Conservation (phyloP, 495 filamentous ascomycete genomes). For the Jackrogersella minutella region DNA sequence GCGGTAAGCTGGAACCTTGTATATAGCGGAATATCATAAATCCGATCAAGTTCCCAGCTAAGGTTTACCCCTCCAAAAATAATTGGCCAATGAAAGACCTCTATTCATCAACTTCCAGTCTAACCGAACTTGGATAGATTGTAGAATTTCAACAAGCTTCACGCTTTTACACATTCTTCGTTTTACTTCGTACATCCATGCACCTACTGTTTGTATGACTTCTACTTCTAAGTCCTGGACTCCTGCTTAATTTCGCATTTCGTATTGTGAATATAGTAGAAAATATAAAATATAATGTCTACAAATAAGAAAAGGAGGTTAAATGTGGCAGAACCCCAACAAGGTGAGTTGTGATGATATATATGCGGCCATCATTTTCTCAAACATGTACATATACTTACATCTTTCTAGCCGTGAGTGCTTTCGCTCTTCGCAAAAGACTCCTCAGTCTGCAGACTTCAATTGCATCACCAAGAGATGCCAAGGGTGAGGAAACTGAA, state of each 20-base stretch:
- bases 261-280: too few relatives aligned
- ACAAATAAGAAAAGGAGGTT: constrained; percentile 55
- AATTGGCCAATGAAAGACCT: not conserved
- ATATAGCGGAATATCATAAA: not conserved
- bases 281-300: constrained; percentile 47
- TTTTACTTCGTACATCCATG: not conserved
- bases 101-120: not conserved
- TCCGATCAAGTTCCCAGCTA: constrained; percentile 7
- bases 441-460: constrained; percentile 41
- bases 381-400: not conserved
- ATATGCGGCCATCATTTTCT: not conserved
- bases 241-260: too few relatives aligned
- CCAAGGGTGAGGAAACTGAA: not conserved
- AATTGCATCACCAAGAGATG: not conserved
- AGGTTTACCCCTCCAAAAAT: not conserved
- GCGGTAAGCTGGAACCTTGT: too few relatives aligned
- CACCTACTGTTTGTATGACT: too few relatives aligned
- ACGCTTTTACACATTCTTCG: not conserved
- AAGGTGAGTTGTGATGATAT: constrained; percentile 43
- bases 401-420: constrained; percentile 54
- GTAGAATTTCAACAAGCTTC: not conserved
- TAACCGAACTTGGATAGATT: not conserved
- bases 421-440: constrained; percentile 59
- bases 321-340: constrained; percentile 41
- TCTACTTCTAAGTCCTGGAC: too few relatives aligned